Evolutionary conservation across 371 early-diverging fungal species (phyloP).

Genomic region (Sporodiniella umbellata): DNA sequence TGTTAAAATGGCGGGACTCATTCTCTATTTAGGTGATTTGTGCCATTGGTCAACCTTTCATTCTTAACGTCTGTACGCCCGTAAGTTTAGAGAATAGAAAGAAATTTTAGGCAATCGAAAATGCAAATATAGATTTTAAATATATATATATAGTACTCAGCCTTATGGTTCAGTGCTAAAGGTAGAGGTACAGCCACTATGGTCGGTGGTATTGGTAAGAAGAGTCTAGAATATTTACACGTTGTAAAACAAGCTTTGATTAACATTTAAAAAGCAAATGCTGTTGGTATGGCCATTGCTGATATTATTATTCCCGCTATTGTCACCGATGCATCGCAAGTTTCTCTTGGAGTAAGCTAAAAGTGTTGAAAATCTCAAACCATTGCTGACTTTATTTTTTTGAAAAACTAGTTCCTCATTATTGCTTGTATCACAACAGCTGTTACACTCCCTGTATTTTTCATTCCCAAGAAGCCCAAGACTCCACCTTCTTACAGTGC

Average conservation of each 20-base stretch:
- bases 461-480: conserved; percentile 52
- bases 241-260: not conserved
- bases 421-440: conserved; percentile 43
- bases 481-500: conserved; percentile 55
- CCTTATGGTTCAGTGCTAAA: conserved; percentile 41
- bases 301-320: conserved; percentile 35
- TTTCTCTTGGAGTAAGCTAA: conserved; percentile 27
- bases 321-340: conserved; percentile 17
- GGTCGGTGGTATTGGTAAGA: conserved; percentile 39
- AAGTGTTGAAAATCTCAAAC: too few relatives aligned
- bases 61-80: conserved; percentile 42
- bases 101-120: too few relatives aligned
- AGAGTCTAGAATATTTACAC: not conserved
- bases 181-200: conserved; percentile 38
- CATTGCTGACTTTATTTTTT: too few relatives aligned
- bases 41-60: conserved; percentile 45
- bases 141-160: conserved; percentile 31
- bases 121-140: not conserved
- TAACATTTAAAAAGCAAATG: conserved; percentile 26
- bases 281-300: conserved; percentile 48
- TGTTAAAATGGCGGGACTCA: not conserved
- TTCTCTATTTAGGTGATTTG: conserved; percentile 30
- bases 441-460: conserved; percentile 42
- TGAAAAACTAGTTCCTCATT: conserved; percentile 30
- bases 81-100: conserved; percentile 17